phyloP scores from a whole-genome alignment of 257 asterid species.

The Voacanga thouarsii region DNA sequence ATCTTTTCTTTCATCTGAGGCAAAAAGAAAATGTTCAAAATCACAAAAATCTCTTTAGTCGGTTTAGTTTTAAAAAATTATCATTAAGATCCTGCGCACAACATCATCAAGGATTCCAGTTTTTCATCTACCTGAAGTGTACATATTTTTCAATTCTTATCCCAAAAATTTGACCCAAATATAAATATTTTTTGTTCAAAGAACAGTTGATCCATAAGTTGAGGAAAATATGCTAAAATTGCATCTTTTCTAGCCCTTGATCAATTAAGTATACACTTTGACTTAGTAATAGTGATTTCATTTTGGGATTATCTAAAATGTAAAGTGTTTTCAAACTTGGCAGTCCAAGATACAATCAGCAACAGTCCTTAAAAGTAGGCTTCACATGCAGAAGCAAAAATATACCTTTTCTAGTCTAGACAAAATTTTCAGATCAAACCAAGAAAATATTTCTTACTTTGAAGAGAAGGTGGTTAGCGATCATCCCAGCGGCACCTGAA shows the following conservation, averaged over 20 bases:
- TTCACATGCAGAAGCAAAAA: background rate
- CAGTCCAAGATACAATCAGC: background rate
- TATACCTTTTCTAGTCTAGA: background rate
- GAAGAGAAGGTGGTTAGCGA: slow-evolving; percentile 93
- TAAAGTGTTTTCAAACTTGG: background rate
- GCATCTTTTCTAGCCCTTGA: background rate
- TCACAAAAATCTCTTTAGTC: background rate
- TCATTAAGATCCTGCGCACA: background rate
- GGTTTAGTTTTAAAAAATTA: background rate
- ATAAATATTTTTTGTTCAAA: background rate
- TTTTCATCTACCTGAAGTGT: background rate
- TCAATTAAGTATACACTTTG: background rate
- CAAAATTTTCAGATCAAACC: background rate
- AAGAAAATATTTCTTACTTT: slow-evolving; percentile 43
- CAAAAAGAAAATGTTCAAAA: background rate
- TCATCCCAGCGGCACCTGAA: slow-evolving; percentile 99
- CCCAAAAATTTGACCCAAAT: background rate
- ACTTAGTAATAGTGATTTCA: background rate
- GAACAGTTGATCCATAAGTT: background rate
- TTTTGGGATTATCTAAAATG: background rate
- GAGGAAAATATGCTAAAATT: background rate
- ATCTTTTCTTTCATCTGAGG: background rate
- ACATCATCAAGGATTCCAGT: background rate
- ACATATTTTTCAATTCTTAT: background rate
- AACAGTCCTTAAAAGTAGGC: background rate